phyloP scores from a whole-genome alignment of 768 basidiomycete genomes.

The Tulasnella sp. region DNA sequence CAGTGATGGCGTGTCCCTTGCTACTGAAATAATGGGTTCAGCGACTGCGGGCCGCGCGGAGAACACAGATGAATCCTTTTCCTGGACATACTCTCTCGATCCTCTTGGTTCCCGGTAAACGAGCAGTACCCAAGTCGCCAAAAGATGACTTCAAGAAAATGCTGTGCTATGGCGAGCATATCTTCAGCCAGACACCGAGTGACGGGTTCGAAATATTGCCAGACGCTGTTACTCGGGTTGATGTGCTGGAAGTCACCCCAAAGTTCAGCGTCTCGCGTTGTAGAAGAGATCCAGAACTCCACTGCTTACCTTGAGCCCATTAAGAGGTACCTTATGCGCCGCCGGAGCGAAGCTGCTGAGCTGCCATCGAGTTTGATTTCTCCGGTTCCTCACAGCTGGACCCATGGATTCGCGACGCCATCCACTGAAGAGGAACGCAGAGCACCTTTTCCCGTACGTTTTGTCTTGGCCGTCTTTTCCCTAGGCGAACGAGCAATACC shows the following conservation, averaged over 20 bases:
- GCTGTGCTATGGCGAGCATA: no score
- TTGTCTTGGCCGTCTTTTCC: neutral
- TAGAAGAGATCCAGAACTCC: neutral
- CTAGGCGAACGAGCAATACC: neutral
- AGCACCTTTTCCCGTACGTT: no score
- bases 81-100: neutral
- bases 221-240: no score
- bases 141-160: neutral
- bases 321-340: neutral
- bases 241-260: neutral
- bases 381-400: neutral
- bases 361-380: neutral
- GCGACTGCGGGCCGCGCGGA: neutral
- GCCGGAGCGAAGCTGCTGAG: no score
- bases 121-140: neutral
- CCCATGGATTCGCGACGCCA: no score
- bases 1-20: neutral
- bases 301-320: neutral
- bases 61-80: neutral
- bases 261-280: neutral
- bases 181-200: no score
- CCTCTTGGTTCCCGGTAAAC: neutral
- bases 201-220: no score
- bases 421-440: no score
- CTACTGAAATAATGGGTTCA: neutral